Conservation (phyloP, 2,329 filamentous ascomycete genomes). For the Hypocrella siamensis region DNA sequence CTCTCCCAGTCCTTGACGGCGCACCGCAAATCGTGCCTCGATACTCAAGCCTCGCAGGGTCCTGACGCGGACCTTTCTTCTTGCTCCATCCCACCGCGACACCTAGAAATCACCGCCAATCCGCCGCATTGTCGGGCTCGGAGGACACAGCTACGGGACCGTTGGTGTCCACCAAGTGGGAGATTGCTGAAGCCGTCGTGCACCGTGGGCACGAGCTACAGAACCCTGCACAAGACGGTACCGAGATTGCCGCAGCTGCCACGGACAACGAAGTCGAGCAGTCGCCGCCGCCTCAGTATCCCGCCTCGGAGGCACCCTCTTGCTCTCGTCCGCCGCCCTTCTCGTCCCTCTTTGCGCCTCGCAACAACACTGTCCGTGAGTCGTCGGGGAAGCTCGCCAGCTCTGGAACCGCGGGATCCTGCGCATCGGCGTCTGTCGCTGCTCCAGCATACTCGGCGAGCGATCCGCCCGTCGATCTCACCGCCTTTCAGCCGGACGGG, state of each 20-base stretch:
- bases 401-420: slow-evolving; percentile 11
- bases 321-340: slow-evolving; percentile 41
- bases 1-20: too few relatives aligned
- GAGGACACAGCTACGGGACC: slow-evolving; percentile 17
- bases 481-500: slow-evolving; percentile 20
- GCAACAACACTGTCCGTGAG: slow-evolving; percentile 18
- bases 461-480: slow-evolving; percentile 20
- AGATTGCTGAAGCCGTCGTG: slow-evolving; percentile 15
- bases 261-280: slow-evolving; percentile 17
- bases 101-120: slow-evolving; percentile 9
- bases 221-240: slow-evolving; percentile 8
- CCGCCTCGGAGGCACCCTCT: slow-evolving; percentile 36
- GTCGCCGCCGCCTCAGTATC: slow-evolving; percentile 45
- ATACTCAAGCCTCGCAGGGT: too few relatives aligned
- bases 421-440: slow-evolving; percentile 22
- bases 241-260: slow-evolving; percentile 8
- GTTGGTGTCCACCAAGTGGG: slow-evolving; percentile 15
- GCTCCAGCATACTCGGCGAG: slow-evolving; percentile 40
- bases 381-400: slow-evolving; percentile 15
- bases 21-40: too few relatives aligned
- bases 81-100: slow-evolving; percentile 4
- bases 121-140: slow-evolving; percentile 22
- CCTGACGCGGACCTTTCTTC: neutral
- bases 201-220: slow-evolving; percentile 10
- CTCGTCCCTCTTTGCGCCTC: slow-evolving; percentile 39